Conservation (phyloP, 352 stramenopile genomes). For the Phytophthora tentaculata region DNA sequence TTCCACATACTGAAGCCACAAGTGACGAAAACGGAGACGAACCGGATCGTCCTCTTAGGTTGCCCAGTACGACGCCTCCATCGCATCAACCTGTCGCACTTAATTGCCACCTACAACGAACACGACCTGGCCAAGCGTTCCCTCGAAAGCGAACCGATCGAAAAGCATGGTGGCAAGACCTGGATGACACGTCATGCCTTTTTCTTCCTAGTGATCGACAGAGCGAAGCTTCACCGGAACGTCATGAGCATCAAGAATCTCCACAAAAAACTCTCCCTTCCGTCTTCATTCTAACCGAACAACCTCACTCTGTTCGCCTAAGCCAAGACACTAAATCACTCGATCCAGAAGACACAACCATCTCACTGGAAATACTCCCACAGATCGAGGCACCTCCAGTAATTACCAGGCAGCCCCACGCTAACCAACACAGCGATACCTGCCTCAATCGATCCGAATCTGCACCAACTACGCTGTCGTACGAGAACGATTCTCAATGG, state of each 20-base stretch:
- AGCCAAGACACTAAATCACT: constrained; percentile 5
- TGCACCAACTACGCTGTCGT: constrained; percentile 41
- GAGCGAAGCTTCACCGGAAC: constrained; percentile 4
- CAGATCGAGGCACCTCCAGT: constrained; percentile 15
- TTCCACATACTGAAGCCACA: not conserved
- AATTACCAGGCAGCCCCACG: not conserved
- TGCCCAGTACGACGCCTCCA: constrained; percentile 32
- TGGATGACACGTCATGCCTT: constrained; percentile 30
- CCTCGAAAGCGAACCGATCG: constrained; percentile 42
- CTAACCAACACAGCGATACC: not conserved
- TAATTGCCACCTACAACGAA: constrained; percentile 36
- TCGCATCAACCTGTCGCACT: constrained; percentile 35
- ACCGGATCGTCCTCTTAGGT: constrained; percentile 8
- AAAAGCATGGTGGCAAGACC: constrained; percentile 44
- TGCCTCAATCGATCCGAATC: constrained; percentile 53
- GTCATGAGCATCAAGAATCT: constrained; percentile 7
- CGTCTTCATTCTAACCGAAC: constrained; percentile 33
- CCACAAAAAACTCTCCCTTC: constrained; percentile 24
- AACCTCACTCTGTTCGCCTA: constrained; percentile 5
- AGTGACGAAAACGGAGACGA: constrained; percentile 25
- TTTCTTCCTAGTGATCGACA: constrained; percentile 22
- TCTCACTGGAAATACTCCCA: constrained; percentile 9
- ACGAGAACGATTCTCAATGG: constrained; percentile 27
- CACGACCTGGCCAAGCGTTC: constrained; percentile 29
- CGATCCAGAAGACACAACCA: not conserved